Base-by-base conservation (phyloP, 2,329 filamentous ascomycete genomes). In the Ophioceras dolichostomum region DNA sequence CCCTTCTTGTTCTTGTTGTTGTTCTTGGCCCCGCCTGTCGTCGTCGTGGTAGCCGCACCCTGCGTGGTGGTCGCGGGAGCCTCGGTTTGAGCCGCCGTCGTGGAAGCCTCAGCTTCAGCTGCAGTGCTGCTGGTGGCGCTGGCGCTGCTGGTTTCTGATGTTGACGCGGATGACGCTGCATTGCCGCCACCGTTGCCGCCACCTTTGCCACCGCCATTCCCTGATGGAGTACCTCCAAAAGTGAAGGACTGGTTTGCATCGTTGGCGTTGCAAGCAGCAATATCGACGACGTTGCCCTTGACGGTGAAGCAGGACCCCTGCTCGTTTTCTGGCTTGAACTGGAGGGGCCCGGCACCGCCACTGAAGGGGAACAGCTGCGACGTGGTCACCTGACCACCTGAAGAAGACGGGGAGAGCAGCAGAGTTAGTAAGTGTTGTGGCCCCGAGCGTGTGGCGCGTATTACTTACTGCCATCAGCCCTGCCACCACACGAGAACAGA, bases 401-500 rank as follows among this genome's bases (percentile, higher is more conserved):
- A 8, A 10, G 13, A 4, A 36, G 4, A 40, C 13, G n/a, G n/a
- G n/a, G n/a, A n/a, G n/a, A n/a, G n/a, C n/a, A n/a, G n/a, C n/a
- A n/a, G n/a, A n/a, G 43, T 43, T 41, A 39, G 17, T 32, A 20
- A 27, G 14, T 12, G 17, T 17, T 1, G 10, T 20, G 14, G 27
- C n/a, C n/a, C n/a, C n/a, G n/a, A n/a, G n/a, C n/a, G n/a, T 22
- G n/a, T 17, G 12, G 32, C 10, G 4, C 17, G 21, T 27, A 28
- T n/a, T 18, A 49, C 53, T 39, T 43, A 60, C 55, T 54, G 32
- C 71, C 71, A 41, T 70, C 72, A 16, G 70, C 70, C 28, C 70
- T 60, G 13, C 71, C 71, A 36, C 71, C 72, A 42, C 72, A 77
- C 10, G 71, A 72, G 46, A 76, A 76, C 18, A 76, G 57, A 24